Conservation (phyloP, 176 grass and related monocot species). For the Typha latifolia region DNA sequence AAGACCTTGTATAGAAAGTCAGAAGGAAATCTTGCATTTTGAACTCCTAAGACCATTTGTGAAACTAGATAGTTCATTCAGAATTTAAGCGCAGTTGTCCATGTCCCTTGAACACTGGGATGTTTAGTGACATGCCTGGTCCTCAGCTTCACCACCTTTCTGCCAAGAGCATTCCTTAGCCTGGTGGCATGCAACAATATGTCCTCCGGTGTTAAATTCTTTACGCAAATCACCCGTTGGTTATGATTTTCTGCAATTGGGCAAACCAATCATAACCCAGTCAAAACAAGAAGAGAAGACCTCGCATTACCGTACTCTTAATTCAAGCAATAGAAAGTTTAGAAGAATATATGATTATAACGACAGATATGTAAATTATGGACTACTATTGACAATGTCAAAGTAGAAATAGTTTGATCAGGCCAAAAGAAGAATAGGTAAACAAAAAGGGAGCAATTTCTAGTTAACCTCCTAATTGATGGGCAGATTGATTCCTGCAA, state of each 20-base stretch:
- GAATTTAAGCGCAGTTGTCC: conserved; percentile 74
- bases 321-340: background rate
- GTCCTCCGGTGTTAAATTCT: conserved; percentile 62
- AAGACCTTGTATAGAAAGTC: no score
- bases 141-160: conserved; percentile 86
- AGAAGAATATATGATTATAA: background rate
- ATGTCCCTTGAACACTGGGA: conserved; percentile 76
- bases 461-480: no score
- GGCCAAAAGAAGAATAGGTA: no score
- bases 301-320: background rate
- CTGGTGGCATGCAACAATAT: conserved; percentile 70
- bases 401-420: no score
- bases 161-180: conserved; percentile 67
- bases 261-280: background rate
- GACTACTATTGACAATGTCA: no score
- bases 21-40: no score
- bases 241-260: conserved; percentile 66
- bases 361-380: no score
- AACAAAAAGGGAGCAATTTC: no score
- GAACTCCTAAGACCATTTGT: no score
- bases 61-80: conserved; percentile 17
- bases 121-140: conserved; percentile 68
- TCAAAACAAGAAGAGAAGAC: background rate
- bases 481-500: no score
- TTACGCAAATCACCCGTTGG: conserved; percentile 71